Evolutionary conservation across 768 basidiomycete genomes (phyloP).

Genomic region (Neoboletus brunneissimus): DNA sequence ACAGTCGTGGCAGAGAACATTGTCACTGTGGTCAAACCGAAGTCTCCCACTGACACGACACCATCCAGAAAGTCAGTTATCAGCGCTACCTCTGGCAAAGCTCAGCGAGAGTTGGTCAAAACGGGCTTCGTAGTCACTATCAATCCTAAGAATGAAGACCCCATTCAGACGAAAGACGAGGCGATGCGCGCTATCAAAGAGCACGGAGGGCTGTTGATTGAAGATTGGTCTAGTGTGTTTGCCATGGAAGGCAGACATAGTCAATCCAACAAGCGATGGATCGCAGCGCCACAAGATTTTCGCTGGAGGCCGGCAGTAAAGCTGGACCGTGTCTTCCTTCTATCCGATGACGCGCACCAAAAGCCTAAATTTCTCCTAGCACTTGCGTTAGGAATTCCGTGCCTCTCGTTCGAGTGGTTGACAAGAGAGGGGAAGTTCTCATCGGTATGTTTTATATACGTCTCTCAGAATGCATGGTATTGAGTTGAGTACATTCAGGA

Average conservation of each 20-base stretch:
- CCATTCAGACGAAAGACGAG: constrained; percentile 41
- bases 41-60: constrained; percentile 37
- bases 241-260: constrained; percentile 51
- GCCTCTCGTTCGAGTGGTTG: constrained; percentile 58
- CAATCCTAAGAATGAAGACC: constrained; percentile 35
- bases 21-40: constrained; percentile 40
- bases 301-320: constrained; percentile 39
- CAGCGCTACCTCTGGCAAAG: constrained; percentile 36
- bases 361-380: constrained; percentile 82
- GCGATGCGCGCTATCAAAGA: constrained; percentile 44
- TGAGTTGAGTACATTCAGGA: constrained; percentile 35
- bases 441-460: constrained; percentile 17
- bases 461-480: constrained; percentile 3
- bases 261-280: constrained; percentile 50
- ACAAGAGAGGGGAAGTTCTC: constrained; percentile 30
- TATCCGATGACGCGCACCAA: constrained; percentile 62
- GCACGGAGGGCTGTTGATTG: constrained; percentile 56
- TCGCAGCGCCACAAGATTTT: constrained; percentile 47
- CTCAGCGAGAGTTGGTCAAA: constrained; percentile 41
- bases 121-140: constrained; percentile 63
- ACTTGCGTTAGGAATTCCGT: constrained; percentile 84
- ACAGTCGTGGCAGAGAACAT: constrained; percentile 42
- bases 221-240: constrained; percentile 60
- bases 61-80: constrained; percentile 47
- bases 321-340: constrained; percentile 53